Evolutionary conservation across 495 filamentous ascomycete genomes (phyloP), one percentile per base, ranked within the genome.

Genomic region (Penicillium coprophilum): DNA sequence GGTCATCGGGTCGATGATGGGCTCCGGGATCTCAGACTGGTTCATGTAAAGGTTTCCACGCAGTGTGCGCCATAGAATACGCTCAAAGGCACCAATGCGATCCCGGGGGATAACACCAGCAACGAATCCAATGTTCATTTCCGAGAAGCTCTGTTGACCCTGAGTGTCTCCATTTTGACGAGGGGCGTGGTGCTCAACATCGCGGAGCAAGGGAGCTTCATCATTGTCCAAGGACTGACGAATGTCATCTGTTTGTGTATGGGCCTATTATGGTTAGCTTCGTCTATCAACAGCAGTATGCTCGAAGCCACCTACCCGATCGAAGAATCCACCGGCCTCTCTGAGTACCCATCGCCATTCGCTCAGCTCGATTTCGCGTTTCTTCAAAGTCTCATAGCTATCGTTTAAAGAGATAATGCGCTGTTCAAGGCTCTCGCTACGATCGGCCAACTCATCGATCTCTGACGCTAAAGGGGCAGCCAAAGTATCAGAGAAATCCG

Each of bases 41-140:
- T 97, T 99, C 94, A 99, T 99, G 77, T 97, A 99, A 19, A 99
- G 82, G 74, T 99, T 99, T 60, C 94, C 94, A 64, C 94, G 91
- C 51, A 99, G 79, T 0, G 94, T 96, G 52, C 94, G 82, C 94
- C 94, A 99, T 15, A 99, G 81, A 59, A 97, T 97, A 49, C 94
- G 86, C 73, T 99, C 94, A 66, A 99, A 97, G 31, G 94, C 88
- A 9, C 87, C 92, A 54, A 97, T 94, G 8, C 92, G 86, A 59
- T 97, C 93, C 23, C 92, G 82, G 23, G 90, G 87, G 63, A 99
- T 97, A 50, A 97, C 95, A 71, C 94, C 94, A 50, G 95, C 87
- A n/a, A 99, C 94, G 62, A 99, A 97, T n/a, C 95, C 95, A 63
- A 99, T 97, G 70, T 96, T 96, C 90, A 96, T 95, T 46, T 90